phyloP scores from a whole-genome alignment of 768 basidiomycete species.

The Boletus fagicola region DNA sequence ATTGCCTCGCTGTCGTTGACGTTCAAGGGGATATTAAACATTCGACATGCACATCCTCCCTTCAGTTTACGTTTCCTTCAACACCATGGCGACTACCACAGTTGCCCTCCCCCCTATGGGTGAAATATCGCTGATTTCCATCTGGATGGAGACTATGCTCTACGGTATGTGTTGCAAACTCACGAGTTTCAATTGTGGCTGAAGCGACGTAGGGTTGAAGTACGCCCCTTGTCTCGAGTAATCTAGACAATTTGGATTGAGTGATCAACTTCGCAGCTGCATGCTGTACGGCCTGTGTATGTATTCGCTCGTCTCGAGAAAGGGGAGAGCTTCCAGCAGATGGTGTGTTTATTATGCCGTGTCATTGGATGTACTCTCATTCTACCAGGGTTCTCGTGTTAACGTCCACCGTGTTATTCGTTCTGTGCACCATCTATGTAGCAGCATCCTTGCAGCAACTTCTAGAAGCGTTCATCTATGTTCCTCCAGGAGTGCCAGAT shows the following conservation, averaged over 20 bases:
- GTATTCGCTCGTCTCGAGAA: constrained; percentile 11
- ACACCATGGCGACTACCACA: constrained; percentile 2
- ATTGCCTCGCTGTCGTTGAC: background rate
- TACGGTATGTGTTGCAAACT: constrained; percentile 10
- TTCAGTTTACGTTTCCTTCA: background rate
- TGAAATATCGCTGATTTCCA: constrained; percentile 14
- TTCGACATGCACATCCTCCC: background rate
- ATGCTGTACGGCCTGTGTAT: constrained; percentile 15
- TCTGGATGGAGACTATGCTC: constrained; percentile 19
- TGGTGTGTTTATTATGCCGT: background rate
- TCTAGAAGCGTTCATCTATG: constrained; percentile 17
- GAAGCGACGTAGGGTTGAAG: constrained; percentile 8
- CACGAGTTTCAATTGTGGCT: background rate
- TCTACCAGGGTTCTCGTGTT: constrained; percentile 11
- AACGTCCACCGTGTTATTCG: constrained; percentile 15
- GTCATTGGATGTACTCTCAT: background rate
- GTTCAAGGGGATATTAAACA: constrained; percentile 2
- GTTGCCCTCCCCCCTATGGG: constrained; percentile 8
- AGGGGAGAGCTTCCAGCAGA: background rate
- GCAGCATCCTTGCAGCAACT: constrained; percentile 17
- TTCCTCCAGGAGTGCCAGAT: constrained; percentile 1
- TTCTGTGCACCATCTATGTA: constrained; percentile 10
- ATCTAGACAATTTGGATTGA: background rate
- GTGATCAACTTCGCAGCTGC: constrained; percentile 3
- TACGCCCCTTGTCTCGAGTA: background rate